Base-by-base conservation (phyloP, 2,329 filamentous ascomycete species). In the Immersiporthe knoxdaviesiana region DNA sequence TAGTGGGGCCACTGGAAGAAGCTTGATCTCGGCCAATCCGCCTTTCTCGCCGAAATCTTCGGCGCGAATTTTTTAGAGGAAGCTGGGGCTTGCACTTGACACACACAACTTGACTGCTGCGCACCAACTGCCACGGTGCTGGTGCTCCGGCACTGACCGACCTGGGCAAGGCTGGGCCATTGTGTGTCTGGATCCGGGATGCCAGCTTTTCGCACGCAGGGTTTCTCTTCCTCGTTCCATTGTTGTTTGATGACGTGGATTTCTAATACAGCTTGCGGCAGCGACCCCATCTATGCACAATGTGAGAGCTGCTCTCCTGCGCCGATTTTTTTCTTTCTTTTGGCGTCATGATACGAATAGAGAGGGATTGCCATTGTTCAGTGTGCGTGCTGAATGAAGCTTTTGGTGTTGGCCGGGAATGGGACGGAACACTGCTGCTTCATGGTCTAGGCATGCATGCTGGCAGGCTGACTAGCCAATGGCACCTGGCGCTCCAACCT, bases 41-140 rank as follows among this genome's bases (percentile, higher is more conserved):
- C 70, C 68, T 66, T 66, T 66, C 61, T 67, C 65, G 65, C 70
- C 54, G 61, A 69, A 71, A 69, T 65, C 35, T 30, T 71, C 70
- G 69, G 67, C 65, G 65, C 67, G 59, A 63, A 47, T 63, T 47
- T 32, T 14, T 41, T 32, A 14, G 5, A 37, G 56, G 8, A 24
- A 27, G 58, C 35, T 61, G 32, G 24, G 11, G 37, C 59, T 8
- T n/a, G 37, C 59, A 62, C 37, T 62, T 21, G 35, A 35, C 35
- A 35, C 7, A 39, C 37, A 62, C 35, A 30, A 37, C 56, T 35
- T 27, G 56, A 27, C n/a, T 44, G 59, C 35, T 24, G 24, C 21
- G 18, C 27, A 18, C 12, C 32, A 60, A 60, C 32, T 35, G 58
- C 32, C 10, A n/a, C 32, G 18, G 30, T 37, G 11, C 32, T 37